Evolutionary conservation across 2,329 filamentous ascomycete species (phyloP).

Genomic region (Fusarium sp.): DNA sequence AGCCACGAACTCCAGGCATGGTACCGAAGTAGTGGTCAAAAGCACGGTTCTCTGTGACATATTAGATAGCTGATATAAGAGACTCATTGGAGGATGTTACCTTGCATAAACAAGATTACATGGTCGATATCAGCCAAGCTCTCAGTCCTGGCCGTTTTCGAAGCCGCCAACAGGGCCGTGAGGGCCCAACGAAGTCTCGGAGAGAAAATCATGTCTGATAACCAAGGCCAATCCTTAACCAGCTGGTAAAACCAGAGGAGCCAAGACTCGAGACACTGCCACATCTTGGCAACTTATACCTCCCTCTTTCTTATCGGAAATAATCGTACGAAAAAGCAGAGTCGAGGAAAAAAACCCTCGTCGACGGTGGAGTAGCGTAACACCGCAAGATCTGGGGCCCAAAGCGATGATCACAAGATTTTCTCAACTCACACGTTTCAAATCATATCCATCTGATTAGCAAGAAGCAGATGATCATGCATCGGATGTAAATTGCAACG

Average conservation of each 20-base stretch:
- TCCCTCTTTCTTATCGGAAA: not conserved
- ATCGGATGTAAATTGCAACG: not conserved
- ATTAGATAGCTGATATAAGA: not conserved
- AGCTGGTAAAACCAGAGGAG: not conserved
- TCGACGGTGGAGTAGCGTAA: not conserved
- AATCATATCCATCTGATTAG: conserved; percentile 3
- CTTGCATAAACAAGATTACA: conserved; percentile 12
- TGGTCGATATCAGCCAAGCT: conserved; percentile 11
- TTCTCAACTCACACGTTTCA: conserved; percentile 2
- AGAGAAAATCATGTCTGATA: not conserved
- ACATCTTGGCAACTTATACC: conserved; percentile 3
- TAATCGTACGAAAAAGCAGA: not conserved
- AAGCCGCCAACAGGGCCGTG: not conserved
- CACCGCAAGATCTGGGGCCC: not conserved
- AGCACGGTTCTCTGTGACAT: not conserved
- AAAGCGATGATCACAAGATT: not conserved
- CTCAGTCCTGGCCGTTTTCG: not conserved
- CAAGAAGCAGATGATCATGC: not conserved
- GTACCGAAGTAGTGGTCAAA: conserved; percentile 20
- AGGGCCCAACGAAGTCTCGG: not conserved
- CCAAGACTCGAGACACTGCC: not conserved
- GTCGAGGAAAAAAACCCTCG: not conserved
- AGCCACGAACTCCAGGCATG: conserved; percentile 13
- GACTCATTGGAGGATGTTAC: rapidly evolving
- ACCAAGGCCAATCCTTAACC: not conserved